Evolutionary conservation across 176 grass and related monocot species (phyloP).

Genomic region (Eragrostis curvula): DNA sequence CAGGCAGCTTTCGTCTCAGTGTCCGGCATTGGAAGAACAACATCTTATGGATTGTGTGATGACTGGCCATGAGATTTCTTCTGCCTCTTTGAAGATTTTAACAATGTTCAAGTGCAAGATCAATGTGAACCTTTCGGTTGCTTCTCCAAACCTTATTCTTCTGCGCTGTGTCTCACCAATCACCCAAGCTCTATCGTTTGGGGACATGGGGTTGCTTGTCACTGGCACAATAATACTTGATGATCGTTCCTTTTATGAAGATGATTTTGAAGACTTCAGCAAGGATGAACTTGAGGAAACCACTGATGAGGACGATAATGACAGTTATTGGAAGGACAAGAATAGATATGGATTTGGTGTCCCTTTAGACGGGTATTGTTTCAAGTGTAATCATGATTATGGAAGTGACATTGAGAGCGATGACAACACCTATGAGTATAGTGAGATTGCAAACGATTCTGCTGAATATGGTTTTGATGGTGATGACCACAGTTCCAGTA

Average conservation of each 20-base stretch:
- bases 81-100: constrained; percentile 25
- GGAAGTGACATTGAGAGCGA: constrained; percentile 42
- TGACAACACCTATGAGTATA: constrained; percentile 27
- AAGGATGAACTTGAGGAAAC: not conserved
- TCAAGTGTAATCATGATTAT: constrained; percentile 4
- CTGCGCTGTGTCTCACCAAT: not conserved
- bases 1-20: constrained; percentile 5
- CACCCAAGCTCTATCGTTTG: constrained; percentile 4
- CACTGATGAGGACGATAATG: constrained; percentile 20
- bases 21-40: constrained; percentile 32
- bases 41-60: constrained; percentile 16
- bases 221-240: constrained; percentile 35
- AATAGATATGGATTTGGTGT: constrained; percentile 8
- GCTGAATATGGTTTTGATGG: not conserved
- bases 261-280: not conserved
- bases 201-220: constrained; percentile 6
- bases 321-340: not conserved
- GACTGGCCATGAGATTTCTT: not conserved
- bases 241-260: not conserved
- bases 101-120: constrained; percentile 17
- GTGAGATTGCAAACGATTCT: constrained; percentile 37
- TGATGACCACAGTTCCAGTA: not conserved
- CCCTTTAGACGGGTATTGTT: not conserved
- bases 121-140: no score
- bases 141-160: constrained; percentile 22